Evolutionary conservation across 1,284 basidiomycete species (phyloP).

Genomic region (Baeospora myosura): DNA sequence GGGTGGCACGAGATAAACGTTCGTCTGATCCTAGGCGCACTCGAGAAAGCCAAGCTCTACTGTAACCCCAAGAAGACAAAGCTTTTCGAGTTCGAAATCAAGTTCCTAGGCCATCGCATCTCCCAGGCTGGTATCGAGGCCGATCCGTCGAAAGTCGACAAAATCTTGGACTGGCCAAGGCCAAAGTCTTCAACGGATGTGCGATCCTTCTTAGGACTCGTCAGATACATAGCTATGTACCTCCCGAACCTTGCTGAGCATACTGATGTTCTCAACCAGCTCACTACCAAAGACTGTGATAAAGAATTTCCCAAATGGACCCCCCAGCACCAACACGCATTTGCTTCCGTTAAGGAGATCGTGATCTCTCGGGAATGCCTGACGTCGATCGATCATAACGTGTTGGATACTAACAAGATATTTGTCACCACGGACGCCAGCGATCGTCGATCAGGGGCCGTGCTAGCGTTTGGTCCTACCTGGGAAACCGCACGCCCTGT

Average conservation of each 20-base stretch:
- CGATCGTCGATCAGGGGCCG: constrained; percentile 23
- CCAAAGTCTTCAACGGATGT: constrained; percentile 23
- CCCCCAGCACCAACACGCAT: constrained; percentile 23
- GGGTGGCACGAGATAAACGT: too few species aligned
- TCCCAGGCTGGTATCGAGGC: constrained; percentile 23
- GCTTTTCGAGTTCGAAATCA: constrained; percentile 20
- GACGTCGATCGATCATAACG: constrained; percentile 26
- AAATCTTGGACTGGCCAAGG: constrained; percentile 27
- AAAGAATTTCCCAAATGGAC: constrained; percentile 25
- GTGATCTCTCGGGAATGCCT: constrained; percentile 20
- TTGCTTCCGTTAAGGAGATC: constrained; percentile 30
- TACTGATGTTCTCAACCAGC: constrained; percentile 22
- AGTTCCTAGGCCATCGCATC: constrained; percentile 31
- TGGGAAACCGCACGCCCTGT: constrained; percentile 25
- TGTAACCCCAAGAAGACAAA: constrained; percentile 23
- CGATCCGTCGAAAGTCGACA: constrained; percentile 24
- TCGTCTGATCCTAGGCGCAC: constrained; percentile 22
- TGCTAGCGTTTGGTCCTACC: constrained; percentile 23
- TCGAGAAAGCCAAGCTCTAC: constrained; percentile 16
- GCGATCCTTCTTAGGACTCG: constrained; percentile 28
- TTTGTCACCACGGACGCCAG: constrained; percentile 32
- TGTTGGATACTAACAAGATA: constrained; percentile 23
- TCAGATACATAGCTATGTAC: constrained; percentile 27
- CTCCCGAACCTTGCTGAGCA: constrained; percentile 26
- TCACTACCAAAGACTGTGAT: constrained; percentile 24